Conservation (phyloP, 768 basidiomycete species). For the Amanita subjunquillea region DNA sequence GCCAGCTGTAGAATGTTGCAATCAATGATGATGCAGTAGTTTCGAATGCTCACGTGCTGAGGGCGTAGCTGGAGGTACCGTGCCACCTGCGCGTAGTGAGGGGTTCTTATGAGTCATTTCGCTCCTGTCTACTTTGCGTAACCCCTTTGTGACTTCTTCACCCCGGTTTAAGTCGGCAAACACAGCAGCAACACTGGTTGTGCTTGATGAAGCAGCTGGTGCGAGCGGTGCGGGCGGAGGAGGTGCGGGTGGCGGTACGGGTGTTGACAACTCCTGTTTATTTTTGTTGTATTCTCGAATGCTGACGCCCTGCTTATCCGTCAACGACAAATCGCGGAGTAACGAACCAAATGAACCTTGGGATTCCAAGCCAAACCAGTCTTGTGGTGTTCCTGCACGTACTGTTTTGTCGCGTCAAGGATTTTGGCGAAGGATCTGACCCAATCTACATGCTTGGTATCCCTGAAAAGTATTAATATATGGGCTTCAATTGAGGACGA, state of each 20-base stretch:
- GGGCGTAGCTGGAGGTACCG: slow-evolving; percentile 27
- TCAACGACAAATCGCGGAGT: slow-evolving; percentile 1
- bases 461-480: slow-evolving; percentile 33
- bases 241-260: slow-evolving; percentile 37
- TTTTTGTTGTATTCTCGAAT: slow-evolving; percentile 25
- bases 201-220: slow-evolving; percentile 33
- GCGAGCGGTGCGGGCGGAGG: slow-evolving; percentile 37
- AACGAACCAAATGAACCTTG: slow-evolving; percentile 34
- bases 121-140: slow-evolving; percentile 91
- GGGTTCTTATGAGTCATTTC: slow-evolving; percentile 99
- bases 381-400: slow-evolving; percentile 77
- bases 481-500: not conserved
- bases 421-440: slow-evolving; percentile 58
- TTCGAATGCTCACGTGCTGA: slow-evolving; percentile 15
- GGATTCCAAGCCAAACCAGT: slow-evolving; percentile 87
- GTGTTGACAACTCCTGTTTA: slow-evolving; percentile 14
- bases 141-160: slow-evolving; percentile 77
- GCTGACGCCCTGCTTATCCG: slow-evolving; percentile 52
- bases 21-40: not conserved
- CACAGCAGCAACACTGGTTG: slow-evolving; percentile 63
- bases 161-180: slow-evolving; percentile 90
- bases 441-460: slow-evolving; percentile 85
- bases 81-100: slow-evolving; percentile 57
- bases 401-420: slow-evolving; percentile 72
- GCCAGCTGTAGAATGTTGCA: slow-evolving; percentile 14